Evolutionary conservation across 1,139 yeast species (phyloP).

Genomic region (Meyerozyma sp.): DNA sequence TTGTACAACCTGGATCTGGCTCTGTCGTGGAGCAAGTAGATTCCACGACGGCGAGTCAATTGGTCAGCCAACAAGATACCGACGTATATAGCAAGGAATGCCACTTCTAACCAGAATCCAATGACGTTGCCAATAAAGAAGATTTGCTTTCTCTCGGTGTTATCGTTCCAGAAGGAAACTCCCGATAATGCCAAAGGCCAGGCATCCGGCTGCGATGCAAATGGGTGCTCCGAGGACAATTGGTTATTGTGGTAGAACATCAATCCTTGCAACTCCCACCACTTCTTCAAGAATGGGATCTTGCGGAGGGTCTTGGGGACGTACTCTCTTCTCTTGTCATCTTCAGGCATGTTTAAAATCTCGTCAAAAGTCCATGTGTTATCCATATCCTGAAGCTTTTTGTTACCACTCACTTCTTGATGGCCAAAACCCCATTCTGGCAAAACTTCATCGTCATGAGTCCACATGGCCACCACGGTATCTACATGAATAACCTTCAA

Average conservation of each 20-base stretch:
- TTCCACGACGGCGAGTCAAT: slow-evolving; percentile 68
- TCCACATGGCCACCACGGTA: slow-evolving; percentile 93
- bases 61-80: slow-evolving; percentile 70
- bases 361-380: slow-evolving; percentile 75
- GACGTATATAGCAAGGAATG: slow-evolving; percentile 58
- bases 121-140: slow-evolving; percentile 84
- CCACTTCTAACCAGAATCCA: slow-evolving; percentile 88
- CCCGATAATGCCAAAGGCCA: slow-evolving; percentile 96
- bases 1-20: slow-evolving; percentile 75
- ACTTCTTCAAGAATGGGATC: slow-evolving; percentile 74
- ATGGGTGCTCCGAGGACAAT: slow-evolving; percentile 86
- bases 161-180: slow-evolving; percentile 93
- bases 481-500: slow-evolving; percentile 75
- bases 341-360: slow-evolving; percentile 52
- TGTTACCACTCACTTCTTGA: slow-evolving; percentile 93
- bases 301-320: slow-evolving; percentile 53
- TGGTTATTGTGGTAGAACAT: slow-evolving; percentile 94
- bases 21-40: slow-evolving; percentile 48
- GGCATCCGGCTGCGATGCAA: slow-evolving; percentile 84
- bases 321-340: slow-evolving; percentile 56
- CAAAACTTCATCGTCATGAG: slow-evolving; percentile 71
- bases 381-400: slow-evolving; percentile 60
- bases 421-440: slow-evolving; percentile 89
- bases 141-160: slow-evolving; percentile 60
- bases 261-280: slow-evolving; percentile 79